Evolutionary conservation across 2,329 filamentous ascomycete genomes (phyloP).

Genomic region (Orbilia oligospora): DNA sequence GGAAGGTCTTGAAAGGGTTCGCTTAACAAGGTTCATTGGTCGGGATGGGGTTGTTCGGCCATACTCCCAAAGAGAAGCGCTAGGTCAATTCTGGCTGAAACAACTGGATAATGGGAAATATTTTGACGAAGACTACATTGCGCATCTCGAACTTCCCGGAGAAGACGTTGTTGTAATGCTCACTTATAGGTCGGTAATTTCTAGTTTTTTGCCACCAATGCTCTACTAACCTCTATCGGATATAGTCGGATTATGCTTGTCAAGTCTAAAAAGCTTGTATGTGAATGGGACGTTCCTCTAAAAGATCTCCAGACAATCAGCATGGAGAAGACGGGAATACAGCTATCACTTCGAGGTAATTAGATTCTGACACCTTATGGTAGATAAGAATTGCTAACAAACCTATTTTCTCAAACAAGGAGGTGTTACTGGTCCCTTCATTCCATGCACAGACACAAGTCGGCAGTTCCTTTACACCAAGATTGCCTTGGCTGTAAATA

Average conservation of each 20-base stretch:
- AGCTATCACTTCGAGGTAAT: conserved; percentile 87
- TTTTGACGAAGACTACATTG: conserved; percentile 98
- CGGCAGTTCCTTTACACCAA: conserved; percentile 61
- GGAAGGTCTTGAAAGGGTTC: conserved; percentile 91
- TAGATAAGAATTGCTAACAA: not conserved
- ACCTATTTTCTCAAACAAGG: conserved; percentile 13
- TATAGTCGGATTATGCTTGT: conserved; percentile 84
- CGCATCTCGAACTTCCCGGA: conserved; percentile 89
- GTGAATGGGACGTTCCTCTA: conserved; percentile 95
- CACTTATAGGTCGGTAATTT: conserved; percentile 74
- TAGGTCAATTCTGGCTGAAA: conserved; percentile 99
- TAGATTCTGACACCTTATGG: conserved; percentile 68
- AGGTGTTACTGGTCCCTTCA: conserved; percentile 56
- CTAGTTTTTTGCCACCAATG: not conserved
- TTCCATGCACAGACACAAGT: conserved; percentile 57
- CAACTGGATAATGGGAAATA: conserved; percentile 97
- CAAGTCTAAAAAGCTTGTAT: conserved; percentile 84
- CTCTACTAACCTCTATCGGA: not conserved
- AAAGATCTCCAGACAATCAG: conserved; percentile 97
- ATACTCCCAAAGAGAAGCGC: conserved; percentile 92
- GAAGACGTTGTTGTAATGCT: conserved; percentile 93
- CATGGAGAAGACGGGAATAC: conserved; percentile 95
- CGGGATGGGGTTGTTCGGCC: conserved; percentile 93
- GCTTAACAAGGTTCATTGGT: conserved; percentile 92
- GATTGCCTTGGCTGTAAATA: conserved; percentile 64